Percentiles rank a stretch among this genome's conserved stretches.
phyloP scores from a whole-genome alignment of 345 rosid genomes.

The Brassica incana region DNA sequence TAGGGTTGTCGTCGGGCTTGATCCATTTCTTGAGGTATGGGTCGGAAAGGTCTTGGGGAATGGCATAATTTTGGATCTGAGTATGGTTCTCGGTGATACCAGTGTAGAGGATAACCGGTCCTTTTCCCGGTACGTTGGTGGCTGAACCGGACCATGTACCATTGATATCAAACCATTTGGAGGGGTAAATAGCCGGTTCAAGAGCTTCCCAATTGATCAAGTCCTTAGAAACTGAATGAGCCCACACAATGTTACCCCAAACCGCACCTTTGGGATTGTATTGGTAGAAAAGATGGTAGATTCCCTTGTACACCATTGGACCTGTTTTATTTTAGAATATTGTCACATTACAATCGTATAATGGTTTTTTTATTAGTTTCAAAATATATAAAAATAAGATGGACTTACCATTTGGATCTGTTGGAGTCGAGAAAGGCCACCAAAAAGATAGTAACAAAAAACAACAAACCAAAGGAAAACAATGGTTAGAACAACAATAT shows the following conservation, averaged over 20 bases:
- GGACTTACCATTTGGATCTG: conserved; percentile 41
- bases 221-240: conserved; percentile 85
- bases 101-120: conserved; percentile 74
- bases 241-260: conserved; percentile 97
- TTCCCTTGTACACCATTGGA: conserved; percentile 77
- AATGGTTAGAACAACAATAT: conserved; percentile 15
- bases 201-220: conserved; percentile 72
- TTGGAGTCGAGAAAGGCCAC: conserved; percentile 16
- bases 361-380: background rate
- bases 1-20: conserved; percentile 72
- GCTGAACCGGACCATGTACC: conserved; percentile 97
- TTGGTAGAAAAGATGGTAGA: conserved; percentile 84
- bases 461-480: background rate
- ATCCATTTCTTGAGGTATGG: conserved; percentile 76
- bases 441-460: conserved; percentile 9
- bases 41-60: conserved; percentile 69
- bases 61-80: conserved; percentile 72
- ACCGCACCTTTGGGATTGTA: conserved; percentile 87
- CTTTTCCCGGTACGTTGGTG: conserved; percentile 56
- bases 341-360: background rate
- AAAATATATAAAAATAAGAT: background rate
- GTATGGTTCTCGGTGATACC: conserved; percentile 53
- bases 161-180: conserved; percentile 61
- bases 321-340: conserved; percentile 40
- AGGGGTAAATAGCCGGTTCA: conserved; percentile 62